These are phyloP conservation scores for Erysiphe neolycopersici DNA, from an alignment of 2,329 filamentous ascomycete species.

Conservation along the genomic window DNA sequence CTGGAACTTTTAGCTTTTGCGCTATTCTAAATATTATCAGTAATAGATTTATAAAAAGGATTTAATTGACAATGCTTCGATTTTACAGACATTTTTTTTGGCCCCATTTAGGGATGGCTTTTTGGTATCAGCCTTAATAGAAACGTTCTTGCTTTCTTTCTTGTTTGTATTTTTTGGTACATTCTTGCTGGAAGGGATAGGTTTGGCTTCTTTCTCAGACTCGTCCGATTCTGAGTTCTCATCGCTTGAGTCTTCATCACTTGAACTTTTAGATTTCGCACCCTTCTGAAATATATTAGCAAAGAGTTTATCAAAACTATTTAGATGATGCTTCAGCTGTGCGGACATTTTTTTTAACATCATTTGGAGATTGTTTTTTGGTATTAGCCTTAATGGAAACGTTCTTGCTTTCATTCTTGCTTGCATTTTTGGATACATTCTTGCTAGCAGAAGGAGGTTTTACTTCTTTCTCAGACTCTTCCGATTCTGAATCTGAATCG, in stretches of 20 bases:
- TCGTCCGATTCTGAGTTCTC: neutral
- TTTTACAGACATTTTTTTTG: neutral
- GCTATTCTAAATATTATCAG: too few species aligned
- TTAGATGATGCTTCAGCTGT: too few species aligned
- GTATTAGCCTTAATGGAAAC: neutral
- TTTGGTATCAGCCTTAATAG: neutral
- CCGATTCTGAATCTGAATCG: conserved; percentile 14
- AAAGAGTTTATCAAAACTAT: too few species aligned
- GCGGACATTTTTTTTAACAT: neutral
- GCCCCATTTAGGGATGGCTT: neutral
- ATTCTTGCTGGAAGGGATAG: neutral
- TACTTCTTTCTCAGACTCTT: conserved; percentile 4
- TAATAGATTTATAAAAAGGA: too few species aligned
- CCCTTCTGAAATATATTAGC: too few species aligned
- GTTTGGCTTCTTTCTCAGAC: neutral
- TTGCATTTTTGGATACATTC: neutral
- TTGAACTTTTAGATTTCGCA: neutral
- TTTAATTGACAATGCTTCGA: neutral
- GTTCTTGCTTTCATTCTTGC: neutral
- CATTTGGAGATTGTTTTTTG: neutral
- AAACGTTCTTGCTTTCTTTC: neutral
- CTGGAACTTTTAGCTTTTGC: neutral
- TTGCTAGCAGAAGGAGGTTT: neutral
- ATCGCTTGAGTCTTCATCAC: too few species aligned
- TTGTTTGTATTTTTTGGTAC: neutral